Base-by-base conservation (phyloP, 2,329 filamentous ascomycete genomes). In the Aspergillus fumigatus region DNA sequence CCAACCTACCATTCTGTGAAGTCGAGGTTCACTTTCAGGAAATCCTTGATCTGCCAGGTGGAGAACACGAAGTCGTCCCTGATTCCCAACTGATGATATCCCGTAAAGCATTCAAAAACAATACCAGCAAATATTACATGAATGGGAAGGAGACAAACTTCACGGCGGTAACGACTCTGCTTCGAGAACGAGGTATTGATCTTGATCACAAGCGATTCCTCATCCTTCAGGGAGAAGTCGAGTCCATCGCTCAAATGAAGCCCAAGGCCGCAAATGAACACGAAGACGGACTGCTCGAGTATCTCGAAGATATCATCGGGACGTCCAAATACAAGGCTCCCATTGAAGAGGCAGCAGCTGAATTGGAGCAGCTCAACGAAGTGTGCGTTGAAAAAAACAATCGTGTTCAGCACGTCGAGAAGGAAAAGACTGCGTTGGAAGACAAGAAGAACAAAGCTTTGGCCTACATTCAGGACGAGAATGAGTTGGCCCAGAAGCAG, bases 221-320 rank as follows among this genome's bases (percentile, higher is more conserved):
- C 53, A 99, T 99, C 69, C 79, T 99, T 10, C 94, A 99, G 74
- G 94, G 94, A 69, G 94, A 99, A 73, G 94, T 99, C 57, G 94
- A 99, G 73, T 97, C 93, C 0, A 99, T 99, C 70, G 93, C 94
- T 6, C 94, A 97, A 75, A 99, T 99, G 94, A 99, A 99, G 75
- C 83, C 95, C 19, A 99, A 99, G 74, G 94, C 95, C 3, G 87
- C 84, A 45, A 93, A 90, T 65, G 94, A 99, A 72, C 93, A 97
- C 69, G 94, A 99, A 59, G 94, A 99, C 67, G 94, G 94, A 11
- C 83, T 99, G 3, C 81, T 99, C 19, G 94, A 99, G 73, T 99
- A 99, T 62, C 84, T 99, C 0, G 94, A 99, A 73, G 94, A 99
- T 68, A 99, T 99, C 59, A 97, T 99, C 66, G 94, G 95, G 60